These are phyloP conservation scores for Rhododendron kiyosumense DNA, from an alignment of 148 eudicot genomes.

Conservation along the genomic window DNA sequence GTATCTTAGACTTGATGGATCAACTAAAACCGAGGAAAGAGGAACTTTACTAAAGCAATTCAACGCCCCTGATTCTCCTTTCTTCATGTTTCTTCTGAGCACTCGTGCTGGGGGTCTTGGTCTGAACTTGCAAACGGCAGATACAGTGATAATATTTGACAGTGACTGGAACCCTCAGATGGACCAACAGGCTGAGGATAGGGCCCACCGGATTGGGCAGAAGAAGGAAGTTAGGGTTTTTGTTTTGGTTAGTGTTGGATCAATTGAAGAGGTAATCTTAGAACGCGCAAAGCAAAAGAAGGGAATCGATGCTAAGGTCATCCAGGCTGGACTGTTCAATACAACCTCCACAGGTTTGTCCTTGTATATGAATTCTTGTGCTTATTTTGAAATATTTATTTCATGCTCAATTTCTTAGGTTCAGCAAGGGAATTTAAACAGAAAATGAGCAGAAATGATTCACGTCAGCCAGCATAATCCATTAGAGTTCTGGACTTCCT, in stretches of 20 bases:
- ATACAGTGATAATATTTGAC: slow-evolving; percentile 93
- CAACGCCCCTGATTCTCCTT: slow-evolving; percentile 92
- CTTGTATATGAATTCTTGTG: not conserved
- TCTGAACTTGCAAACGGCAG: slow-evolving; percentile 91
- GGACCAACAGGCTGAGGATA: slow-evolving; percentile 99
- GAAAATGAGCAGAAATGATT: not conserved
- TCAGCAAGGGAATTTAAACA: not conserved
- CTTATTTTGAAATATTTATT: not conserved
- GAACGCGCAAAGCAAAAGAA: slow-evolving; percentile 98
- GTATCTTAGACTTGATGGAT: slow-evolving; percentile 88
- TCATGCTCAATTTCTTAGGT: not conserved
- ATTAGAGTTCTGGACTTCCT: not conserved
- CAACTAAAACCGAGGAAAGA: slow-evolving; percentile 88
- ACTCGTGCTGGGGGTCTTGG: slow-evolving; percentile 99
- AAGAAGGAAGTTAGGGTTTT: slow-evolving; percentile 98
- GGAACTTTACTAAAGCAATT: slow-evolving; percentile 76
- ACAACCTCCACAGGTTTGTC: slow-evolving; percentile 91
- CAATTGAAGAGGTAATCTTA: slow-evolving; percentile 92
- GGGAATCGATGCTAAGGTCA: slow-evolving; percentile 99
- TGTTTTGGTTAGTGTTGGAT: slow-evolving; percentile 95
- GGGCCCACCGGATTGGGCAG: slow-evolving; percentile 98
- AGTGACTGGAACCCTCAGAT: slow-evolving; percentile 99
- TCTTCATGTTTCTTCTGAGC: slow-evolving; percentile 92
- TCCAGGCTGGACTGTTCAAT: slow-evolving; percentile 96
- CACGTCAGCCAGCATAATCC: not conserved